These are phyloP conservation scores for Candida orba DNA, from an alignment of 805 yeast genomes.

Conservation along the genomic window DNA sequence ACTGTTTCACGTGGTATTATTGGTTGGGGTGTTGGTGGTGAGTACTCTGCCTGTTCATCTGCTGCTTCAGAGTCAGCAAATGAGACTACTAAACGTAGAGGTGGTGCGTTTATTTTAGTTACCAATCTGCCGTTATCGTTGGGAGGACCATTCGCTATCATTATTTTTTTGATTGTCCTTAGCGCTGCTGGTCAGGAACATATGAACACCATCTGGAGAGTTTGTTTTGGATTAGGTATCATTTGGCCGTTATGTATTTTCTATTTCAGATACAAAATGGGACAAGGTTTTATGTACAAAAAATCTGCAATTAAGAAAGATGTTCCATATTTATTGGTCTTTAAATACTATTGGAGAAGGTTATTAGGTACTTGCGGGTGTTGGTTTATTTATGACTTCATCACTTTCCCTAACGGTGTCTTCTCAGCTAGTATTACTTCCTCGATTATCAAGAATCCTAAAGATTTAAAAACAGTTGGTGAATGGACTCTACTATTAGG, in stretches of 20 bases:
- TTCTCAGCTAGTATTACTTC: constrained; percentile 57
- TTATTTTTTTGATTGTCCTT: constrained; percentile 61
- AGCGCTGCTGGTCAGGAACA: constrained; percentile 44
- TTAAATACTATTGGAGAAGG: constrained; percentile 63
- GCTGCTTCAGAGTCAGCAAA: constrained; percentile 70
- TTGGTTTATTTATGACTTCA: constrained; percentile 79
- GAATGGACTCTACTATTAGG: constrained; percentile 71
- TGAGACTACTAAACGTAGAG: constrained; percentile 56
- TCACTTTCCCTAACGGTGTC: constrained; percentile 73
- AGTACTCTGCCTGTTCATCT: constrained; percentile 63
- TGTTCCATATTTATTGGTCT: constrained; percentile 52
- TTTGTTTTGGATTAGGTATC: constrained; percentile 56
- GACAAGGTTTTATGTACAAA: constrained; percentile 55
- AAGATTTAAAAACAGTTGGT: constrained; percentile 44
- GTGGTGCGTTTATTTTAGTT: constrained; percentile 56
- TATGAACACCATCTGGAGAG: constrained; percentile 56
- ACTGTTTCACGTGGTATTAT: constrained; percentile 67
- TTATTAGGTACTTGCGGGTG: constrained; percentile 64
- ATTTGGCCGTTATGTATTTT: constrained; percentile 68
- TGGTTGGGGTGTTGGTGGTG: constrained; percentile 78
- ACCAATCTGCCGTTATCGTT: constrained; percentile 68
- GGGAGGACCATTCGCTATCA: constrained; percentile 74
- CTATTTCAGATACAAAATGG: constrained; percentile 65
- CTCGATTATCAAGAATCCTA: constrained; percentile 35
- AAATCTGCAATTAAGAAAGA: constrained; percentile 53